These are phyloP conservation scores for Termitomyces heimii DNA, from an alignment of 768 basidiomycete species.

Conservation along the genomic window DNA sequence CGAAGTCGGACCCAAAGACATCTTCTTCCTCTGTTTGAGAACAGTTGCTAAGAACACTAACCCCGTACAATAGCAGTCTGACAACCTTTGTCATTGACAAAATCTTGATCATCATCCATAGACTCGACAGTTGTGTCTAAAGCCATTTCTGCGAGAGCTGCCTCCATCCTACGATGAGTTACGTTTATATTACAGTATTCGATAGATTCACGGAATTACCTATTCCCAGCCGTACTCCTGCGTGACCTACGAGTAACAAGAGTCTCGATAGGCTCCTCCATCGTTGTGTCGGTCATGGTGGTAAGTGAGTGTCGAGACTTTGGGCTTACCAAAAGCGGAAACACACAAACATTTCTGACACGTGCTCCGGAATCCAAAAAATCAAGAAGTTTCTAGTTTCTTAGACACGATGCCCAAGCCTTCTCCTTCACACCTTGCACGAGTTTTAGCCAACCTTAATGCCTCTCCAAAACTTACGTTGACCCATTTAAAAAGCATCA, in stretches of 20 bases:
- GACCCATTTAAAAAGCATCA: conserved; percentile 41
- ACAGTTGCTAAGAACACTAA: conserved; percentile 4
- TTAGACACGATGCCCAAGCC: conserved; percentile 1
- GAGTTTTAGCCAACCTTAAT: conserved; percentile 46
- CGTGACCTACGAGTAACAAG: conserved; percentile 54
- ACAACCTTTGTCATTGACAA: conserved; percentile 61
- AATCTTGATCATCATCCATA: conserved; percentile 70
- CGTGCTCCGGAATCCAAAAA: conserved; percentile 8
- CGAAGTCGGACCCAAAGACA: conserved; percentile 79
- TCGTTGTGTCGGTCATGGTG: conserved; percentile 6
- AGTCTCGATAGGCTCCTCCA: conserved; percentile 31
- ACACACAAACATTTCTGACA: neutral
- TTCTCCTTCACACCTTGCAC: conserved; percentile 46
- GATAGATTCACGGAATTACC: conserved; percentile 31
- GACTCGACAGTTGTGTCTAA: conserved; percentile 52
- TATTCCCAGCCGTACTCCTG: conserved; percentile 75
- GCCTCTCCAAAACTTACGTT: conserved; percentile 46
- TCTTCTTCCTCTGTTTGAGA: conserved; percentile 66
- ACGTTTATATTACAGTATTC: neutral
- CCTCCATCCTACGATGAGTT: conserved; percentile 53
- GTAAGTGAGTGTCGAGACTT: neutral
- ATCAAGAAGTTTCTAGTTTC: neutral
- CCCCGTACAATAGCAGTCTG: neutral
- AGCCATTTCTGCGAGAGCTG: conserved; percentile 67
- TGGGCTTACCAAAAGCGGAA: neutral